Conservation (phyloP, 2,329 filamentous ascomycete genomes). For the Davidsoniella neocaledoniae region DNA sequence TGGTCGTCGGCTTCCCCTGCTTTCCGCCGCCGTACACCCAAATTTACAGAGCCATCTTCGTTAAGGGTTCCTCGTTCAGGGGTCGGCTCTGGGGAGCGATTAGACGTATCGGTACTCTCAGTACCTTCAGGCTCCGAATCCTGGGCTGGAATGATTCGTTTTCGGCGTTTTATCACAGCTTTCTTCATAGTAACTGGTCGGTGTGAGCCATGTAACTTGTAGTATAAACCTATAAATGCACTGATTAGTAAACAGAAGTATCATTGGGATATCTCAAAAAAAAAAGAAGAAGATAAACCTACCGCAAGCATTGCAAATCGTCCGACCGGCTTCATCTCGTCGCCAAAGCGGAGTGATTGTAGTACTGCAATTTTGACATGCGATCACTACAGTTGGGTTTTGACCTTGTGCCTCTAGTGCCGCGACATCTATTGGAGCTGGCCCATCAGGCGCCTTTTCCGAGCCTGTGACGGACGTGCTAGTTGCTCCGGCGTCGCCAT, state of each 20-base stretch:
- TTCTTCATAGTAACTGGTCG: conserved; percentile 98
- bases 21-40: conserved; percentile 34
- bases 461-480: conserved; percentile 8
- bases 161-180: conserved; percentile 85
- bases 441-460: conserved; percentile 7
- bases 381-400: conserved; percentile 53
- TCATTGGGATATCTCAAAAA: conserved; percentile 40
- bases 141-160: conserved; percentile 74
- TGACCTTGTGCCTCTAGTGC: conserved; percentile 27
- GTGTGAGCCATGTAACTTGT: conserved; percentile 88
- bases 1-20: conserved; percentile 16
- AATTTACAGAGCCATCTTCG: conserved; percentile 47
- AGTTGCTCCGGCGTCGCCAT: conserved; percentile 19
- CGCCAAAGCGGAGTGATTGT: conserved; percentile 95
- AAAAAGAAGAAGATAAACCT: conserved; percentile 23
- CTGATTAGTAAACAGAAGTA: conserved; percentile 57
- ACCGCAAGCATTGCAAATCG: conserved; percentile 98
- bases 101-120: conserved; percentile 26
- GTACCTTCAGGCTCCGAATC: conserved; percentile 32
- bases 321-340: conserved; percentile 83
- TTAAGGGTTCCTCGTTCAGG: conserved; percentile 41
- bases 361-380: conserved; percentile 92
- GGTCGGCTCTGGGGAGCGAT: conserved; percentile 21
- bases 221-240: conserved; percentile 56
- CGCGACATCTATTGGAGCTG: conserved; percentile 20